Conservation (phyloP, 345 rosid species). For the Streptanthus diversifolius region DNA sequence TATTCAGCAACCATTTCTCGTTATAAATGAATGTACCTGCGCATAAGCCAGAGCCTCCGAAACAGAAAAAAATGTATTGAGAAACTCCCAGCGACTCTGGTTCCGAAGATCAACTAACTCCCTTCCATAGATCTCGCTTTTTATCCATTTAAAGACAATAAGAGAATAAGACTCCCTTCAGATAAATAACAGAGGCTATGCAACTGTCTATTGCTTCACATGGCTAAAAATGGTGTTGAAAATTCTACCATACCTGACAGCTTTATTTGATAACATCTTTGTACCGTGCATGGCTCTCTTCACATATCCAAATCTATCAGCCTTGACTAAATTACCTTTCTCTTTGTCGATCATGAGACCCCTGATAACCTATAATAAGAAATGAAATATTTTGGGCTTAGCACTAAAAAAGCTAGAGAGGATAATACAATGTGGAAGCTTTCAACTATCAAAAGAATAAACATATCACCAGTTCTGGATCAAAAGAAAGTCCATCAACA, state of each 20-base stretch:
- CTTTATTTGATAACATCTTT: conserved; percentile 77
- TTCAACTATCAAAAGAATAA: conserved; percentile 20
- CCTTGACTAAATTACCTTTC: conserved; percentile 91
- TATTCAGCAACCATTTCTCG: not conserved
- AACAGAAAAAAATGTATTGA: conserved; percentile 89
- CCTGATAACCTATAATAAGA: conserved; percentile 61
- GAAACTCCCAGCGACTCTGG: conserved; percentile 86
- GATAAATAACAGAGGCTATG: not conserved
- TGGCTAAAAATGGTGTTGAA: not conserved
- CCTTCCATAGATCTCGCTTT: conserved; percentile 91
- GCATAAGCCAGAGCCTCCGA: conserved; percentile 94
- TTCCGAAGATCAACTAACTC: conserved; percentile 93
- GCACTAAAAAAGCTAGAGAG: conserved; percentile 5
- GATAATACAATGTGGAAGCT: conserved; percentile 1
- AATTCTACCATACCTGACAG: conserved; percentile 56
- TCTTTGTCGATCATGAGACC: conserved; percentile 98
- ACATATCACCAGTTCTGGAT: conserved; percentile 67
- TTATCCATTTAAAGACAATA: conserved; percentile 44
- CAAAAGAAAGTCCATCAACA: conserved; percentile 85
- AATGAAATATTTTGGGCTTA: not conserved
- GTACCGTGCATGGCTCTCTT: conserved; percentile 98
- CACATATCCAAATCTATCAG: conserved; percentile 92
- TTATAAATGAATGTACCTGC: conserved; percentile 51
- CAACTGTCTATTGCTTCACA: conserved; percentile 3
- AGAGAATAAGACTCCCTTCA: conserved; percentile 34